A percentile compares a stretch with the other conserved stretches of the same genome.
phyloP scores from a whole-genome alignment of 805 yeast species.

The Suhomyces kilbournensis region DNA sequence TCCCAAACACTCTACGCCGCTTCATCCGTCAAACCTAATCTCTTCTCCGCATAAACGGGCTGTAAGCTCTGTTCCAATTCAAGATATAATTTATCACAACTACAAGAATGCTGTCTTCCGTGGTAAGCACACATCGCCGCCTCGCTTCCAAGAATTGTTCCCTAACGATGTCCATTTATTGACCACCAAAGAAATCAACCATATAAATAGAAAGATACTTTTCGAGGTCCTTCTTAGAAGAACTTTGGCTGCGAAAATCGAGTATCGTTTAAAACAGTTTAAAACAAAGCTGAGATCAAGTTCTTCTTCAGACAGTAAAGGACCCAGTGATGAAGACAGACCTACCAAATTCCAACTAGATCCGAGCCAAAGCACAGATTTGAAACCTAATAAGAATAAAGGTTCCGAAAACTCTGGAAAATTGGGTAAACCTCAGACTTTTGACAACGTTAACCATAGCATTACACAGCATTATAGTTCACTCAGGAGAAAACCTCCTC shows the following conservation, averaged over 20 bases:
- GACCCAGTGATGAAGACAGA: neutral
- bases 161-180: slow-evolving; percentile 26
- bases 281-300: neutral
- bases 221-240: slow-evolving; percentile 38
- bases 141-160: slow-evolving; percentile 25
- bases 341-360: neutral
- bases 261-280: slow-evolving; percentile 26
- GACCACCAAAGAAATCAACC: slow-evolving; percentile 21
- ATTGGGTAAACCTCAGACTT: too few relatives aligned
- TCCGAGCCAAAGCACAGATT: neutral
- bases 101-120: slow-evolving; percentile 28
- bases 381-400: neutral
- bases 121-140: slow-evolving; percentile 18
- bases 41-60: slow-evolving; percentile 1
- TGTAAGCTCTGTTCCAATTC: slow-evolving; percentile 10
- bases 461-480: neutral
- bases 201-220: slow-evolving; percentile 29
- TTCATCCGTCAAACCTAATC: neutral
- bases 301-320: neutral
- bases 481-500: neutral
- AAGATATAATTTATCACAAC: slow-evolving; percentile 23
- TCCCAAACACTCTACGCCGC: neutral
- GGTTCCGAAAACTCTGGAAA: neutral
- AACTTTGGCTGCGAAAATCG: slow-evolving; percentile 42
- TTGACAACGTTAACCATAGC: neutral